These are phyloP conservation scores for Borealophlyctis nickersoniae DNA, from an alignment of 192 early-diverging fungal species.

Conservation along the genomic window DNA sequence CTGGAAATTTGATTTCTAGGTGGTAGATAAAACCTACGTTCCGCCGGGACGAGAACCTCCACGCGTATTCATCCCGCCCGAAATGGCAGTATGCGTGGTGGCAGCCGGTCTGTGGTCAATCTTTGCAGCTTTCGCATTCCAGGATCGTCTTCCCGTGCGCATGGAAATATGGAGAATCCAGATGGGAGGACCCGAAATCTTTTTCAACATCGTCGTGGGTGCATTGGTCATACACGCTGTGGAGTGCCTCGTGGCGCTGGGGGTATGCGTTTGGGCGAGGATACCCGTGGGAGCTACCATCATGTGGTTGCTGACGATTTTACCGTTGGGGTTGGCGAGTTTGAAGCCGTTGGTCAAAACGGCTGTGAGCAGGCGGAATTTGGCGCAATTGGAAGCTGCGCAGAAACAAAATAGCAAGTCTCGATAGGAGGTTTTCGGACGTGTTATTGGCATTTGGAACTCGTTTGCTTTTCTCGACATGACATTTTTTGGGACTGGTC, in stretches of 20 bases:
- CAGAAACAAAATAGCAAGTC: too few relatives aligned
- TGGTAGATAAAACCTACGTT: slow-evolving; percentile 11
- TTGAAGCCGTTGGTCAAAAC: slow-evolving; percentile 13
- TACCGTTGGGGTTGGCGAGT: slow-evolving; percentile 11
- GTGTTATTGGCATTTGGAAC: too few relatives aligned
- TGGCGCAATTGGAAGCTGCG: too few relatives aligned
- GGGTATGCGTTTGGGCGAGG: slow-evolving; percentile 6
- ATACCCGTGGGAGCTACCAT: not conserved
- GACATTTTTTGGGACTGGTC: too few relatives aligned
- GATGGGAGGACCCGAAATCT: slow-evolving; percentile 3
- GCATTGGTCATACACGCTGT: slow-evolving; percentile 7
- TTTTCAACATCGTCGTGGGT: slow-evolving; percentile 4
- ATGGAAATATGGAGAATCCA: slow-evolving; percentile 2
- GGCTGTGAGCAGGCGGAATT: slow-evolving; percentile 10
- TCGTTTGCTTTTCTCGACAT: too few relatives aligned
- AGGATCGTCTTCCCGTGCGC: not conserved
- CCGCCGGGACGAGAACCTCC: slow-evolving; percentile 1
- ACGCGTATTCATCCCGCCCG: not conserved
- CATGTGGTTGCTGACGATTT: not conserved
- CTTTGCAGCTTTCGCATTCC: slow-evolving; percentile 4
- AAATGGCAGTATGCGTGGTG: not conserved
- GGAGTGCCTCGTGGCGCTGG: slow-evolving; percentile 7
- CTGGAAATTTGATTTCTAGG: slow-evolving; percentile 1
- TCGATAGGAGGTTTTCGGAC: too few relatives aligned
- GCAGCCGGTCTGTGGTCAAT: slow-evolving; percentile 2